These are phyloP conservation scores for Carpinus viminea DNA, from an alignment of 306 rosid species.

Conservation along the genomic window DNA sequence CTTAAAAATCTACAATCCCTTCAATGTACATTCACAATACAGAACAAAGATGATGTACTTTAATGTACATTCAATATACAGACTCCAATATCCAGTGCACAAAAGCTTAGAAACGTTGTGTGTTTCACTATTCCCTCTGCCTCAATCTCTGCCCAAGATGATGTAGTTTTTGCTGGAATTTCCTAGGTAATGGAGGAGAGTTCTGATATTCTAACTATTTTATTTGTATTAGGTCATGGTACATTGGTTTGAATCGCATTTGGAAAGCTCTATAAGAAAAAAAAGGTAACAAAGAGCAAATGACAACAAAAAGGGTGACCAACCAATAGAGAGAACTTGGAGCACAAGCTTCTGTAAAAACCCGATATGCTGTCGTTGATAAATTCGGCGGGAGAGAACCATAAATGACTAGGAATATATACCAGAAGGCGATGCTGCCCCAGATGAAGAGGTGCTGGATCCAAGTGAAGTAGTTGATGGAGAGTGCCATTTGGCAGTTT, in stretches of 20 bases:
- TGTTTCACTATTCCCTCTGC: constrained; percentile 46
- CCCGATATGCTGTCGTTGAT: constrained; percentile 79
- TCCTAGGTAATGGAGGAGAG: constrained; percentile 38
- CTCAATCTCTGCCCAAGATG: constrained; percentile 53
- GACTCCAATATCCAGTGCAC: constrained; percentile 28
- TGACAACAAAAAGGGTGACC: constrained; percentile 58
- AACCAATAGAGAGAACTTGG: constrained; percentile 72
- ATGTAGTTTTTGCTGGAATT: constrained; percentile 38
- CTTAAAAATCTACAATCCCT: too few species aligned
- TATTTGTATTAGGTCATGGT: constrained; percentile 75
- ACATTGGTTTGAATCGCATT: constrained; percentile 73
- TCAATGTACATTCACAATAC: too few species aligned
- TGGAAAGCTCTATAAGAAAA: constrained; percentile 71
- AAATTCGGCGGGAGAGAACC: constrained; percentile 57
- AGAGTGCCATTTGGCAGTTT: constrained; percentile 87
- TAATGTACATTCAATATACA: constrained; percentile 4
- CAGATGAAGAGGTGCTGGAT: constrained; percentile 87
- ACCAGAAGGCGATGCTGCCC: constrained; percentile 84
- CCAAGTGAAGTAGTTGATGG: constrained; percentile 92
- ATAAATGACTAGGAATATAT: constrained; percentile 61
- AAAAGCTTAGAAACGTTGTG: neutral
- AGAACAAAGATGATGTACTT: too few species aligned
- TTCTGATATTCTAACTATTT: constrained; percentile 39
- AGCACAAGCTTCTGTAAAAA: constrained; percentile 73
- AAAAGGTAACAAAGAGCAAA: constrained; percentile 69